phyloP scores from a whole-genome alignment of 2,329 filamentous ascomycete species.

The Scortechinia acanthostroma region DNA sequence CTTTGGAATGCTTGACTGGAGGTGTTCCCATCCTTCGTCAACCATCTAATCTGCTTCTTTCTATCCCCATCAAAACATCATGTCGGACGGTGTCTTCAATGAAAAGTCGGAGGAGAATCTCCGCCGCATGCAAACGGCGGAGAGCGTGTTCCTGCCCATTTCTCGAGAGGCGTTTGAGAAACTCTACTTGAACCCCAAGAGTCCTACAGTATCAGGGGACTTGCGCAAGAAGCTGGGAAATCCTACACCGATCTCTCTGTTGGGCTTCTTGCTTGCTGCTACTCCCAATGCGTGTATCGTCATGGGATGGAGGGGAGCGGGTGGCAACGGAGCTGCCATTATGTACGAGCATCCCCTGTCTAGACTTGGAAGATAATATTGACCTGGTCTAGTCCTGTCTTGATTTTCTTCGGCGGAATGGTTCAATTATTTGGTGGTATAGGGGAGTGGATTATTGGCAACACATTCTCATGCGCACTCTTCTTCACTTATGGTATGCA shows the following conservation, averaged over 20 bases:
- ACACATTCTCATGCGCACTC: not conserved
- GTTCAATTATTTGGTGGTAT: not conserved
- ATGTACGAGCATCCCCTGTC: too few species aligned
- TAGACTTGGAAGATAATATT: too few species aligned
- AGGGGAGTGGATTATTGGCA: not conserved
- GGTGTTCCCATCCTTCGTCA: too few species aligned
- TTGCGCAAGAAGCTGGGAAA: not conserved
- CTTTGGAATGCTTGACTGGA: too few species aligned
- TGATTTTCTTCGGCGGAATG: not conserved
- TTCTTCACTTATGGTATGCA: not conserved
- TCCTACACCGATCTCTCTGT: not conserved
- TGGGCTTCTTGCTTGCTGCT: not conserved
- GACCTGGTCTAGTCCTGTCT: not conserved
- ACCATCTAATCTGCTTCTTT: too few species aligned
- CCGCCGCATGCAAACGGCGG: too few species aligned
- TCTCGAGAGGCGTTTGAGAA: conserved; percentile 1
- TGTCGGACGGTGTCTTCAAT: too few species aligned
- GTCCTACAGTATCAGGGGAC: too few species aligned
- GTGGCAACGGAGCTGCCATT: not conserved
- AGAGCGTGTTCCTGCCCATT: too few species aligned
- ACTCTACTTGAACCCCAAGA: not conserved
- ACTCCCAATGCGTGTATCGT: not conserved
- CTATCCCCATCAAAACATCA: too few species aligned
- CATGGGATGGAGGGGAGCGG: not conserved
- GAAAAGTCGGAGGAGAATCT: too few species aligned